Evolutionary conservation across 1,284 basidiomycete species (phyloP).

Genomic region (Phylloboletellus chloephorus): DNA sequence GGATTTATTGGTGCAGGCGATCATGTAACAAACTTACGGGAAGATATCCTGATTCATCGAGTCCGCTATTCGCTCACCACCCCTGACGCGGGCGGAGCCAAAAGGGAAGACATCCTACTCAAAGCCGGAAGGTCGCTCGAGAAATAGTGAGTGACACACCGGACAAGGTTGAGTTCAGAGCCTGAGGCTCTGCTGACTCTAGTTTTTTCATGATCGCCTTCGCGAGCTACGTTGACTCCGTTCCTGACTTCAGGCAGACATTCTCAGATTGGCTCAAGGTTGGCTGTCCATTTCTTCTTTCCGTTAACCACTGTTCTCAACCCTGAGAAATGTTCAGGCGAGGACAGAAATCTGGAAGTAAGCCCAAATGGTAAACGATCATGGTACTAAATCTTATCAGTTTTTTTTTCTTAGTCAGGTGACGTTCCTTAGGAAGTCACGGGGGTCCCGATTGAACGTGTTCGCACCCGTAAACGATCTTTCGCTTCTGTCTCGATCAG

Average conservation of each 20-base stretch:
- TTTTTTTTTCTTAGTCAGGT: constrained; percentile 62
- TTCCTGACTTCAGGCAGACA: constrained; percentile 61
- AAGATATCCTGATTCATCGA: constrained; percentile 80
- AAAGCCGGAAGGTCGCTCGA: constrained; percentile 70
- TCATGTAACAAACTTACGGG: constrained; percentile 85
- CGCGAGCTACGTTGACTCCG: constrained; percentile 81
- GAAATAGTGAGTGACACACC: constrained; percentile 59
- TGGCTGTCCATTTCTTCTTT: constrained; percentile 14
- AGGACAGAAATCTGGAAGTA: constrained; percentile 94
- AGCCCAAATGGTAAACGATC: constrained; percentile 29
- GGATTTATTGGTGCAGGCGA: constrained; percentile 47
- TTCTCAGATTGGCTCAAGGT: constrained; percentile 89
- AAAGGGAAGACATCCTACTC: constrained; percentile 51
- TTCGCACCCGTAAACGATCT: constrained; percentile 89
- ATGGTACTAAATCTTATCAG: neutral
- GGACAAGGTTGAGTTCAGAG: neutral
- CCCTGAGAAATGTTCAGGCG: constrained; percentile 37
- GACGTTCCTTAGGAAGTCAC: constrained; percentile 73
- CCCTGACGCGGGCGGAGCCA: constrained; percentile 57
- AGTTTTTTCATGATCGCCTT: constrained; percentile 96
- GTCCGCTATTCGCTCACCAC: constrained; percentile 81
- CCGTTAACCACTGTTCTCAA: neutral
- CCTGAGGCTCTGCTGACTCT: constrained; percentile 4
- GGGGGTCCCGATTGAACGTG: constrained; percentile 74
- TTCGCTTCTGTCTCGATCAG: constrained; percentile 67